A percentile compares a stretch with the other conserved stretches of the same genome.
phyloP scores from a whole-genome alignment of 2,329 filamentous ascomycete species.

The Botryotinia globosa region DNA sequence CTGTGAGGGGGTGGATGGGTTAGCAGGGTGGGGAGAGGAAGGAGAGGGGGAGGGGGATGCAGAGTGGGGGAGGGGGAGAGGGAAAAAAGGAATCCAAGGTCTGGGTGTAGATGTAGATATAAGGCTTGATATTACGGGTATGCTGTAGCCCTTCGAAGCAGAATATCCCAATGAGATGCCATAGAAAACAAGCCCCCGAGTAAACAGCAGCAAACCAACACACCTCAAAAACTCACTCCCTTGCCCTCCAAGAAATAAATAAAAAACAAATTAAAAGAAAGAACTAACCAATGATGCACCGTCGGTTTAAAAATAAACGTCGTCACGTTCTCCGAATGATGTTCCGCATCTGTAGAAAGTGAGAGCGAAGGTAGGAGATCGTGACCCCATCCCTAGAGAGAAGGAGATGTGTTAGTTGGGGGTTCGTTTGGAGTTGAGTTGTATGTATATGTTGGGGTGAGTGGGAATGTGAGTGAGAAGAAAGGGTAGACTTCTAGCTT shows the following conservation, averaged over 20 bases:
- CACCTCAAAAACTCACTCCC: no score
- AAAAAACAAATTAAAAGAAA: no score
- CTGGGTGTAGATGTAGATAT: no score
- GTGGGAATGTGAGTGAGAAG: background rate
- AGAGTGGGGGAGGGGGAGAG: no score
- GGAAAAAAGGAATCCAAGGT: no score
- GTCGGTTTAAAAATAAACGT: conserved; percentile 2
- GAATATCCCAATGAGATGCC: background rate
- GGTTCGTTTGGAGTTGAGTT: background rate
- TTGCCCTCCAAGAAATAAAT: background rate
- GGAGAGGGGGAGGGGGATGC: no score
- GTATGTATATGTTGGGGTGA: background rate
- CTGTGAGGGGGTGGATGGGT: background rate
- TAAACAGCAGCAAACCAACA: background rate
- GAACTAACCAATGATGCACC: conserved; percentile 1
- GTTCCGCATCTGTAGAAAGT: background rate
- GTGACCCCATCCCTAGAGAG: background rate
- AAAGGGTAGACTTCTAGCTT: background rate
- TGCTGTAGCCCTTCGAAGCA: no score
- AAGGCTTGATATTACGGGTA: no score
- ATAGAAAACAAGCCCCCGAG: background rate
- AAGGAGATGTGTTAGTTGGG: background rate
- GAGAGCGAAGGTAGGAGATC: background rate
- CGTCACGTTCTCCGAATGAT: background rate
- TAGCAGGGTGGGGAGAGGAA: background rate